Evolutionary conservation across 1,139 yeast species (phyloP).

Genomic region (Blastobotrys apis): DNA sequence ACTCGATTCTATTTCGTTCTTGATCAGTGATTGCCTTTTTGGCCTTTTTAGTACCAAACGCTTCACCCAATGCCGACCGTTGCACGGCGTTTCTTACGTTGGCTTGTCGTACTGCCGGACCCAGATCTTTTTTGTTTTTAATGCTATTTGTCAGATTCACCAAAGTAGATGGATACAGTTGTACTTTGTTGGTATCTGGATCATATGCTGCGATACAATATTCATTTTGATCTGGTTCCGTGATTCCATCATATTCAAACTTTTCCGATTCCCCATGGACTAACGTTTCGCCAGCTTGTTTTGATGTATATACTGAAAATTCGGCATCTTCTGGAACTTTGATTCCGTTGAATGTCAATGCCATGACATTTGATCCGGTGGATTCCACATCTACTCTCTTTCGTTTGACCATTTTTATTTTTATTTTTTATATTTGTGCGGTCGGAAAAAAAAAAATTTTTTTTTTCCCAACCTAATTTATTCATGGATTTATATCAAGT

Average conservation of each 20-base stretch:
- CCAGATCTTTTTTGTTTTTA: slow-evolving; percentile 35
- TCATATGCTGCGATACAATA: slow-evolving; percentile 71
- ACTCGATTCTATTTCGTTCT: slow-evolving; percentile 80
- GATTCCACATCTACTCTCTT: slow-evolving; percentile 13
- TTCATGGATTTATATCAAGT: too few species aligned
- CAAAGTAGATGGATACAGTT: slow-evolving; percentile 59
- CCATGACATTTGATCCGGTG: slow-evolving; percentile 20
- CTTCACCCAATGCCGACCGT: slow-evolving; percentile 85
- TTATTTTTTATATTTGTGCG: background rate
- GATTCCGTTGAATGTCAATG: slow-evolving; percentile 69
- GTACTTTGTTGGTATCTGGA: slow-evolving; percentile 53
- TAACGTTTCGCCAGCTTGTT: slow-evolving; percentile 41
- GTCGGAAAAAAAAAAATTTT: background rate
- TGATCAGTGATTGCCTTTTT: slow-evolving; percentile 80
- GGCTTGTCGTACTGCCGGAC: slow-evolving; percentile 53
- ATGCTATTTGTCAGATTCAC: slow-evolving; percentile 48
- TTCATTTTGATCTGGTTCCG: slow-evolving; percentile 38
- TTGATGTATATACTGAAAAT: slow-evolving; percentile 61
- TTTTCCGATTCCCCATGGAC: slow-evolving; percentile 76
- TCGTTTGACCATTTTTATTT: slow-evolving; percentile 11
- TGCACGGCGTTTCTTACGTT: slow-evolving; percentile 44
- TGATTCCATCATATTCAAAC: slow-evolving; percentile 67
- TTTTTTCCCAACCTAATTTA: slow-evolving; percentile 1
- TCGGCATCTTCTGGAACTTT: slow-evolving; percentile 53
- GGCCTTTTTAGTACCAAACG: slow-evolving; percentile 96